Percentiles rank a stretch among this genome's conserved stretches.
phyloP scores from a whole-genome alignment of 768 basidiomycete genomes.

The Termitomyces sp. region DNA sequence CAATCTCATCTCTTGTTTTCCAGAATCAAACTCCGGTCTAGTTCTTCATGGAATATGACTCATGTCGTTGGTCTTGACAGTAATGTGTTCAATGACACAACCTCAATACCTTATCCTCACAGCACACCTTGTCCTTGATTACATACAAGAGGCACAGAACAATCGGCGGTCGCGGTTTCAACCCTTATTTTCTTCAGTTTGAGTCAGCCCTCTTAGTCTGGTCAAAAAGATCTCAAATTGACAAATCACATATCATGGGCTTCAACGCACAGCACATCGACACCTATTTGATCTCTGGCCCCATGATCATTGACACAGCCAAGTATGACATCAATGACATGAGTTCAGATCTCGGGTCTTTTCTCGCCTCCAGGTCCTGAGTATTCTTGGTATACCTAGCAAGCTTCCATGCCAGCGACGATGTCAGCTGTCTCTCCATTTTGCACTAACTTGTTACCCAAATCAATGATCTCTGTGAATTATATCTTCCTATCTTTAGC shows the following conservation, averaged over 20 bases:
- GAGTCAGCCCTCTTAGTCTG: background rate
- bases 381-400: background rate
- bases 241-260: background rate
- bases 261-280: background rate
- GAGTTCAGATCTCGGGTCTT: too few relatives aligned
- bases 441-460: too few relatives aligned
- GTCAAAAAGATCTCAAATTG: background rate
- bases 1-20: background rate
- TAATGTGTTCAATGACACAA: too few relatives aligned
- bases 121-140: background rate
- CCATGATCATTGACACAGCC: background rate
- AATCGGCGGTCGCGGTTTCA: slow-evolving; percentile 1
- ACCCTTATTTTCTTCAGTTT: background rate
- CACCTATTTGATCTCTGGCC: too few relatives aligned
- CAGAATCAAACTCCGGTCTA: background rate
- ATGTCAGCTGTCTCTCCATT: background rate
- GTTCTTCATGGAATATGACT: background rate
- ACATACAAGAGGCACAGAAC: background rate
- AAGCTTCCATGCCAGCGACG: background rate
- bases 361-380: background rate
- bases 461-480: background rate
- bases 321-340: too few relatives aligned
- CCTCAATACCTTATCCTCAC: background rate
- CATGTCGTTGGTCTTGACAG: background rate
- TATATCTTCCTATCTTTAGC: background rate